These are phyloP conservation scores for Penicillium soppii DNA, from an alignment of 495 filamentous ascomycete species.

Conservation along the genomic window DNA sequence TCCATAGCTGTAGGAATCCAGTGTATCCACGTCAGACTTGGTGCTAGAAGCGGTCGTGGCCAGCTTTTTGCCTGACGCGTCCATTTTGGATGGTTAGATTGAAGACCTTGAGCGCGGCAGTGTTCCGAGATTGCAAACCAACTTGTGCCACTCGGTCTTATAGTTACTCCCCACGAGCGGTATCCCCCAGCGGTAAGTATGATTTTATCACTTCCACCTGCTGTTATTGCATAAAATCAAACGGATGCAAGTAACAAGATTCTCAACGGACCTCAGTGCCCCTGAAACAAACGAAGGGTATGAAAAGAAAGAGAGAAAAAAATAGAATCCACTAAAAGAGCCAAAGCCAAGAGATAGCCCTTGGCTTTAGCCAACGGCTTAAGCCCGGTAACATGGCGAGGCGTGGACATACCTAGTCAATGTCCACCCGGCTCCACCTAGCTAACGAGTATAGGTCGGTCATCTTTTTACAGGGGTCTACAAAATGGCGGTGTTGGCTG, in stretches of 20 bases:
- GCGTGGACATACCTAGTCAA: neutral
- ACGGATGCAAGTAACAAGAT: neutral
- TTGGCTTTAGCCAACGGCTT: conserved; percentile 2
- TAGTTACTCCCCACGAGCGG: neutral
- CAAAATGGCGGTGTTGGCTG: neutral
- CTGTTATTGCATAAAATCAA: neutral
- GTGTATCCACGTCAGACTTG: conserved; percentile 27
- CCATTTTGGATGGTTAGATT: neutral
- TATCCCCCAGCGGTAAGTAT: neutral
- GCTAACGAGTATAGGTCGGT: neutral
- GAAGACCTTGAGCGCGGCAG: neutral
- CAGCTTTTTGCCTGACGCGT: conserved; percentile 19
- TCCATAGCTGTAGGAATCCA: conserved; percentile 28
- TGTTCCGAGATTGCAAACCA: neutral
- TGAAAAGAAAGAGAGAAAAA: neutral
- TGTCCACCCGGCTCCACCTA: neutral
- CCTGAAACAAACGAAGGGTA: neutral
- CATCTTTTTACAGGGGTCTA: neutral
- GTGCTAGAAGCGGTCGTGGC: conserved; percentile 11
- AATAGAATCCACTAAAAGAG: conserved; percentile 1
- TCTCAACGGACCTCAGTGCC: neutral
- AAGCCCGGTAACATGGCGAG: neutral
- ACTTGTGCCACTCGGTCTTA: neutral
- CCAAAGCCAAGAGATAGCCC: neutral
- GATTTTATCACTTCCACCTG: neutral